Base-by-base conservation (phyloP, 2,329 filamentous ascomycete species). In the Piedraia hortae region DNA sequence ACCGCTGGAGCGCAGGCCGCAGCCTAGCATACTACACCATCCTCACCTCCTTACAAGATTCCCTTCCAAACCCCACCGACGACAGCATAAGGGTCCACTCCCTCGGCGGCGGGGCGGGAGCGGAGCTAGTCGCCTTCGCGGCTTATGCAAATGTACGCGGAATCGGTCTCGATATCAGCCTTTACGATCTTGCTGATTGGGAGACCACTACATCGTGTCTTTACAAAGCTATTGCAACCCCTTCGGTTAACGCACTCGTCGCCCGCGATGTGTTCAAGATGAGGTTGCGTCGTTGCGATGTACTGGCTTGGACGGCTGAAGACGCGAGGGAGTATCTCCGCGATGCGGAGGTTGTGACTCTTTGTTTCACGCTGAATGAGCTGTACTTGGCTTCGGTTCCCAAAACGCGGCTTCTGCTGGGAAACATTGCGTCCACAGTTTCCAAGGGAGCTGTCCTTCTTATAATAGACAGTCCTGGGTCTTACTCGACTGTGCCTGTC, bases 291-390 rank as follows among this genome's bases (percentile, higher is more conserved):
- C 53, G 58, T 24, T 34, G 47, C 13, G 59, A 68, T 34, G 38
- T 63, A 3, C 45, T 67, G 1, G 35, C 38, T 2, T 34, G 48
- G 6, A 33, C 46, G 0, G 37, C 47, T 3, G 28, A 39, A 1
- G 37, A 44, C 3, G 30, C 61, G 1, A 23, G 31, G 4, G 25
- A 32, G 0, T 16, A 46, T 4, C 33, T 47, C 4, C 15, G 34
- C 8, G 29, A 31, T 5, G 37, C 42, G 1, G 31, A 44, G 14
- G 32, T 91, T 1, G 52, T 89, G 8, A 90, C 80, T 0, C 48
- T 93, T 7, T 62, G 93, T 47, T 97, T 93, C 53, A 91, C 82
- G 0, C 59, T 93, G 20, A 93, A 93, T 43, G 85, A 97, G 47
- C 63, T 97, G 0, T 93, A 91, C 50, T 70, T 73, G 0, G 54